phyloP scores from a whole-genome alignment of 2,329 filamentous ascomycete species.

The Aureobasidium namibiae region DNA sequence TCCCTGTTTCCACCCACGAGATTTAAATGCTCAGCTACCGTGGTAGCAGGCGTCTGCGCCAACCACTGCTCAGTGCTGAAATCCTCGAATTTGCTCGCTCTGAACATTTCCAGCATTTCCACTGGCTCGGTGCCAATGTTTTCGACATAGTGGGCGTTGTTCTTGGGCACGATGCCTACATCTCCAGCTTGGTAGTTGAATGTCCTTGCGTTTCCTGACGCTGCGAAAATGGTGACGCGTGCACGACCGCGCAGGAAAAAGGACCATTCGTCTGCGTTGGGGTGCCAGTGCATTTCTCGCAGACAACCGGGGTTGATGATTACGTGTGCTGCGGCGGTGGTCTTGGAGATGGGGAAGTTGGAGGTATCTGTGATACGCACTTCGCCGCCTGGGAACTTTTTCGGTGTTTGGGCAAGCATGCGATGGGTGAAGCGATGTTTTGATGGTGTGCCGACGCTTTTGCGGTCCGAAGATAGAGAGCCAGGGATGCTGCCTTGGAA shows the following conservation, averaged over 20 bases:
- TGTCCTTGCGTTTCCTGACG: slow-evolving; percentile 60
- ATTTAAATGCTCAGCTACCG: slow-evolving; percentile 34
- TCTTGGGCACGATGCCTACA: slow-evolving; percentile 66
- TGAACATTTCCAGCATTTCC: slow-evolving; percentile 69
- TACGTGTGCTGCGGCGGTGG: slow-evolving; percentile 63
- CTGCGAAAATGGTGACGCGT: slow-evolving; percentile 65
- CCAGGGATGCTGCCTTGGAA: slow-evolving; percentile 61
- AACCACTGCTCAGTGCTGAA: slow-evolving; percentile 63
- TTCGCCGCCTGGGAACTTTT: slow-evolving; percentile 58
- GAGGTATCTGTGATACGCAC: slow-evolving; percentile 69
- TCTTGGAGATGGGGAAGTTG: slow-evolving; percentile 67
- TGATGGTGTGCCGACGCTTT: slow-evolving; percentile 53
- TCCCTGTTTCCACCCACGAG: background rate
- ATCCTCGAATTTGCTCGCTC: slow-evolving; percentile 49
- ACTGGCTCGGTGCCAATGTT: slow-evolving; percentile 70
- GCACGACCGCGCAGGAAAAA: slow-evolving; percentile 68
- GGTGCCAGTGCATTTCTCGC: slow-evolving; percentile 79
- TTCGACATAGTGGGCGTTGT: slow-evolving; percentile 76
- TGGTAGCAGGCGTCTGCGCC: slow-evolving; percentile 55
- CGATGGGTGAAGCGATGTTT: slow-evolving; percentile 62
- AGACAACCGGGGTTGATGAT: slow-evolving; percentile 63
- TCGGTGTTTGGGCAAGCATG: slow-evolving; percentile 61
- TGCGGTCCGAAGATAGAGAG: slow-evolving; percentile 57
- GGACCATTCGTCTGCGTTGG: slow-evolving; percentile 36
- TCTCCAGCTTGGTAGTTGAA: slow-evolving; percentile 71